phyloP scores from a whole-genome alignment of 2,329 filamentous ascomycete species.

The Aspergillus sp. region DNA sequence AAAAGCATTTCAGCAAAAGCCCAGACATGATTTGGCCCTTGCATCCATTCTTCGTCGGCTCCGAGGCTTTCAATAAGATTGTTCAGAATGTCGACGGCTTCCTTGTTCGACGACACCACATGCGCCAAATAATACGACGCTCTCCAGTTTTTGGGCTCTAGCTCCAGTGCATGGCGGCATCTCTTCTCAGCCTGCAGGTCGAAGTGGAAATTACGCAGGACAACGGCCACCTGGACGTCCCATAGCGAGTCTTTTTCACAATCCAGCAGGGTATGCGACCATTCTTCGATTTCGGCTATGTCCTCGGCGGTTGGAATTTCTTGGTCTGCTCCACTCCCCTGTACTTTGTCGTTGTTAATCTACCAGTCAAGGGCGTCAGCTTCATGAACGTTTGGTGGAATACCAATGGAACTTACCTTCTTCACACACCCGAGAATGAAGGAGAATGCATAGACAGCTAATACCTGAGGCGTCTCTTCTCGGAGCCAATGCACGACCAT shows the following conservation, averaged over 20 bases:
- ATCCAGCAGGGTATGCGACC: slow-evolving; percentile 7
- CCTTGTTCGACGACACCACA: slow-evolving; percentile 14
- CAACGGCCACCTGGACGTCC: slow-evolving; percentile 24
- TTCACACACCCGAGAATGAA: slow-evolving; percentile 14
- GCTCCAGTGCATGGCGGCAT: slow-evolving; percentile 19
- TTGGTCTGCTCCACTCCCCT: not conserved
- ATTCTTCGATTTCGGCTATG: slow-evolving; percentile 15
- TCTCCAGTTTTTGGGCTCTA: slow-evolving; percentile 22
- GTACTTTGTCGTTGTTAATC: not conserved
- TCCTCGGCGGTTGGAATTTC: slow-evolving; percentile 2
- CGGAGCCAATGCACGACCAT: slow-evolving; percentile 25
- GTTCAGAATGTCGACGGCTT: slow-evolving; percentile 16
- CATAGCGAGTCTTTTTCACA: slow-evolving; percentile 16
- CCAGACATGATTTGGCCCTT: not conserved
- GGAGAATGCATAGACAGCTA: slow-evolving; percentile 15
- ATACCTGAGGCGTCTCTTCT: slow-evolving; percentile 6
- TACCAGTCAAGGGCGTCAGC: not conserved
- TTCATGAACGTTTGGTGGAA: not conserved
- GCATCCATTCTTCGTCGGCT: slow-evolving; percentile 14
- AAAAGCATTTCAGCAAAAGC: slow-evolving; percentile 17
- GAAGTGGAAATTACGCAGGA: slow-evolving; percentile 16
- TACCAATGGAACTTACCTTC: slow-evolving; percentile 10
- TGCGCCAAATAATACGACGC: slow-evolving; percentile 21
- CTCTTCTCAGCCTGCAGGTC: slow-evolving; percentile 18
- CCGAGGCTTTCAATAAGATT: slow-evolving; percentile 3